Percentiles rank a stretch among this genome's conserved stretches.
phyloP scores from a whole-genome alignment of 495 filamentous ascomycete species.

The Cudoniella acicularis region DNA sequence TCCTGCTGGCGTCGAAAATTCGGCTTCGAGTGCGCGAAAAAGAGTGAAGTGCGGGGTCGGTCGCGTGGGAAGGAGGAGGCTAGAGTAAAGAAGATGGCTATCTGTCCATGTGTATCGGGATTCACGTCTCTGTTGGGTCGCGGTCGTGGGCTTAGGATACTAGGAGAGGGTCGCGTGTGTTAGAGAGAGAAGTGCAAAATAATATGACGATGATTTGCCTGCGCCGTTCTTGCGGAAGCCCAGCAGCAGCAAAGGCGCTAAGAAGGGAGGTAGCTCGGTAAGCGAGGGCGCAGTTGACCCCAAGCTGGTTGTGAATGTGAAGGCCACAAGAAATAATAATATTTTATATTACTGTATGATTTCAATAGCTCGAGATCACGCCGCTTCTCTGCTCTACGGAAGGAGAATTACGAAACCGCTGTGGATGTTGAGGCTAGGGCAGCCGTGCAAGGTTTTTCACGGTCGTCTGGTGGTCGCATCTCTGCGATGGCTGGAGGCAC shows the following conservation, averaged over 20 bases:
- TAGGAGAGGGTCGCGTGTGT: conserved; percentile 17
- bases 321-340: too few species aligned
- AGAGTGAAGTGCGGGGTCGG: conserved; percentile 19
- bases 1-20: not conserved
- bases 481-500: not conserved
- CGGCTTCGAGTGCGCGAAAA: conserved; percentile 3
- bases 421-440: not conserved
- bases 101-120: conserved; percentile 15
- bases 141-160: not conserved
- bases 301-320: too few species aligned
- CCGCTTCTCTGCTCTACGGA: not conserved
- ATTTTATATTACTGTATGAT: too few species aligned
- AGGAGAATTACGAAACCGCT: not conserved
- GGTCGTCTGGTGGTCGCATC: not conserved
- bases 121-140: not conserved
- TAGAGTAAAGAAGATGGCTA: conserved; percentile 6
- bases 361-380: not conserved
- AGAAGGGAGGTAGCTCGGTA: not conserved
- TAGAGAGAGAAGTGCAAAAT: not conserved
- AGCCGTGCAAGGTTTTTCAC: conserved; percentile 2
- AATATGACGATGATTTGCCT: not conserved
- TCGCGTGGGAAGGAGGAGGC: conserved; percentile 1
- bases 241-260: not conserved
- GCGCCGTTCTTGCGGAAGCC: not conserved
- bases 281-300: not conserved